Evolutionary conservation across 164 flowering plant species (phyloP).

Genomic region (Tetracentron sinense): DNA sequence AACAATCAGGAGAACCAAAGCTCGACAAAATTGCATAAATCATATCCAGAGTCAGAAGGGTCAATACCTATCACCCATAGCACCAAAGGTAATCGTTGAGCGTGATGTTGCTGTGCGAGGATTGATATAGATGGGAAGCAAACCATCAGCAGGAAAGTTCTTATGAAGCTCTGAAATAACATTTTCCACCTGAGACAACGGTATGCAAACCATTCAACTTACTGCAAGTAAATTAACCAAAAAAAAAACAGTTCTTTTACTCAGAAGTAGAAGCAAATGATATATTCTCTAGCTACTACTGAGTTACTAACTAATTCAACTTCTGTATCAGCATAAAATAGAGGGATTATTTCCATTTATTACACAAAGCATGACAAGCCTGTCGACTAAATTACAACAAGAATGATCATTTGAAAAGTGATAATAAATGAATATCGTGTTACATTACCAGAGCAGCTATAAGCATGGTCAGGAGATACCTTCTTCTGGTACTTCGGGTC

Average conservation of each 20-base stretch:
- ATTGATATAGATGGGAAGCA: slow-evolving; percentile 84
- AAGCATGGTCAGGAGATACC: slow-evolving; percentile 36
- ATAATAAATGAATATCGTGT: too few relatives aligned
- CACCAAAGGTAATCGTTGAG: slow-evolving; percentile 92
- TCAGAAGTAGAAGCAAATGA: not conserved
- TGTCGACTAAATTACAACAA: not conserved
- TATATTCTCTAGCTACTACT: too few relatives aligned
- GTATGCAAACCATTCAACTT: not conserved
- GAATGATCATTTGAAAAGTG: too few relatives aligned
- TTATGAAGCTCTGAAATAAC: slow-evolving; percentile 60
- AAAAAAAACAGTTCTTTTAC: not conserved
- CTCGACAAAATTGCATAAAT: not conserved
- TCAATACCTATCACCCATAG: slow-evolving; percentile 97
- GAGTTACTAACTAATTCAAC: too few relatives aligned
- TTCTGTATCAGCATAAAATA: too few relatives aligned
- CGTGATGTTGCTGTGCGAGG: slow-evolving; percentile 59
- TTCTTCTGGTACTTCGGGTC: slow-evolving; percentile 88
- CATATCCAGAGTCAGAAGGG: not conserved
- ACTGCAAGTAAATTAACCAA: not conserved
- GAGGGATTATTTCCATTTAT: too few relatives aligned
- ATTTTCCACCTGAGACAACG: slow-evolving; percentile 70
- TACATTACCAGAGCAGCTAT: too few relatives aligned
- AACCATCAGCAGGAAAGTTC: slow-evolving; percentile 83
- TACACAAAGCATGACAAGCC: not conserved
- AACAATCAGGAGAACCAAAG: too few relatives aligned